Evolutionary conservation across 2,329 filamentous ascomycete genomes (phyloP).

Genomic region (Rugonectria rugulosa): DNA sequence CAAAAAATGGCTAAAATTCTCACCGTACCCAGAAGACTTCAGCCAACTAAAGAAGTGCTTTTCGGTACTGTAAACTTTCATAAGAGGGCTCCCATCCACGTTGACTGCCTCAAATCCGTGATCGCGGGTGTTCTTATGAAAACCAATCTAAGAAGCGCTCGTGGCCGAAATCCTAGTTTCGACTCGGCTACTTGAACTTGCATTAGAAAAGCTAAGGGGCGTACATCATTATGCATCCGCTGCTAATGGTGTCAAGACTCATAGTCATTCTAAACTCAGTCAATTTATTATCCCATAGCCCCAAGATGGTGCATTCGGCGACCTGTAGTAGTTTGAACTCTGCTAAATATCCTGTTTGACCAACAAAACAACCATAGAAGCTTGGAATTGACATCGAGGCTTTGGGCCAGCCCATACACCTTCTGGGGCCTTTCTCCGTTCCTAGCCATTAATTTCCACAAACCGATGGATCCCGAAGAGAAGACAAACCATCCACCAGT

Average conservation of each 20-base stretch:
- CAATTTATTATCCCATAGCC: conserved; percentile 46
- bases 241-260: conserved; percentile 39
- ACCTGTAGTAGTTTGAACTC: conserved; percentile 1
- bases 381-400: conserved; percentile 36
- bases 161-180: not conserved
- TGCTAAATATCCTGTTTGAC: conserved; percentile 1
- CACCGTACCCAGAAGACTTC: not conserved
- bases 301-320: conserved; percentile 46
- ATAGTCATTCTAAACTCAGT: conserved; percentile 46
- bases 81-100: not conserved
- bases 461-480: conserved; percentile 43
- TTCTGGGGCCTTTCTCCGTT: conserved; percentile 42
- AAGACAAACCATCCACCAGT: conserved; percentile 29
- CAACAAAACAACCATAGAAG: conserved; percentile 36
- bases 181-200: not conserved
- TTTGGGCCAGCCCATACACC: conserved; percentile 38
- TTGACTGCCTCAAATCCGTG: too few species aligned
- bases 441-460: conserved; percentile 44
- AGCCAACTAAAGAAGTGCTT: not conserved
- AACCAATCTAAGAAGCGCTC: not conserved
- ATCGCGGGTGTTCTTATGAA: not conserved
- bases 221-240: conserved; percentile 40
- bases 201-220: not conserved
- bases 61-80: conserved; percentile 6
- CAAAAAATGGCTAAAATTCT: conserved; percentile 13